Conservation (phyloP, 2,329 filamentous ascomycete species). For the Kalmusia sp. region DNA sequence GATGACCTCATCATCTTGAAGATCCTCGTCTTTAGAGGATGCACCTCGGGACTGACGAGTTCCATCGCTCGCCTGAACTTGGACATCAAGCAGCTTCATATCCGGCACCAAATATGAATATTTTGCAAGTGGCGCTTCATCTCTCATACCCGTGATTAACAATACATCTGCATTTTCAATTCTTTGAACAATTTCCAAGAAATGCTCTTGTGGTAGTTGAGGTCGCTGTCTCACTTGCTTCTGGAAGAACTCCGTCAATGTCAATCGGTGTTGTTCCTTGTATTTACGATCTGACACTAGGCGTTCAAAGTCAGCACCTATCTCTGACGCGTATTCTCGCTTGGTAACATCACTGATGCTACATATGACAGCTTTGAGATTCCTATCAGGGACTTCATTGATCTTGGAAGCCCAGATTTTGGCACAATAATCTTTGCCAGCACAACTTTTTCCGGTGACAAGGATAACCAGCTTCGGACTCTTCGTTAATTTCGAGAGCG, state of each 20-base stretch:
- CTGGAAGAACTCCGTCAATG: conserved; percentile 61
- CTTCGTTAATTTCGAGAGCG: conserved; percentile 51
- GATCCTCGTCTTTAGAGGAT: conserved; percentile 37
- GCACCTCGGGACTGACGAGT: conserved; percentile 49
- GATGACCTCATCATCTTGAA: conserved; percentile 15
- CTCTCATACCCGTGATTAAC: conserved; percentile 69
- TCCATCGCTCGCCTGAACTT: conserved; percentile 51
- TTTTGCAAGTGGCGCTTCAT: conserved; percentile 62
- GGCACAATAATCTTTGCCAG: conserved; percentile 69
- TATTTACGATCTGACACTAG: conserved; percentile 64
- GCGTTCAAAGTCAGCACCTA: conserved; percentile 55
- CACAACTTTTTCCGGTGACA: conserved; percentile 61
- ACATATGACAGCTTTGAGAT: conserved; percentile 49
- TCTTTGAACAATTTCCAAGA: conserved; percentile 54
- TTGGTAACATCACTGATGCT: conserved; percentile 65
- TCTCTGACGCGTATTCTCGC: conserved; percentile 60
- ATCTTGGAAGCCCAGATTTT: conserved; percentile 58
- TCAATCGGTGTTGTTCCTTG: conserved; percentile 66
- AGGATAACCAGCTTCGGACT: conserved; percentile 61
- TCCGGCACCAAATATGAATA: conserved; percentile 63
- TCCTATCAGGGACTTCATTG: conserved; percentile 23
- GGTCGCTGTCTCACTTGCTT: conserved; percentile 54
- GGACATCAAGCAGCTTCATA: conserved; percentile 62
- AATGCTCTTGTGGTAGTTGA: conserved; percentile 59
- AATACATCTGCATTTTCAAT: conserved; percentile 58